These are phyloP conservation scores for Trichoderma asperellum DNA, from an alignment of 2,329 filamentous ascomycete genomes.

Conservation along the genomic window DNA sequence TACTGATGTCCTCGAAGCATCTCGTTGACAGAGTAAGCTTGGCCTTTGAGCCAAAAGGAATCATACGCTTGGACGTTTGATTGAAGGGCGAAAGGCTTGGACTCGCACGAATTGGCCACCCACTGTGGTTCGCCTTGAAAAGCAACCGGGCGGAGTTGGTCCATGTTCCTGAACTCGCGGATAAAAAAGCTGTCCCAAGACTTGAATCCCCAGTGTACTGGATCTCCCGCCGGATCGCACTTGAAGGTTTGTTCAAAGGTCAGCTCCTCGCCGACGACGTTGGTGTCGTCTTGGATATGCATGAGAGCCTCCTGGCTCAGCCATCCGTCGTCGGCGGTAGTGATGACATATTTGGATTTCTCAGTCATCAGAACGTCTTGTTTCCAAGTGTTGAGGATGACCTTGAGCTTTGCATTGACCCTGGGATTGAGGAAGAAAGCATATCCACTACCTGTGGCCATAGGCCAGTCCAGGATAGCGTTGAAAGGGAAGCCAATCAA, in stretches of 20 bases:
- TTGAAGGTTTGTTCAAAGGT: slow-evolving; percentile 32
- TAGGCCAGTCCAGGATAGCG: slow-evolving; percentile 62
- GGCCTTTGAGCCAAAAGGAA: slow-evolving; percentile 67
- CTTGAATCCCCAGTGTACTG: slow-evolving; percentile 50
- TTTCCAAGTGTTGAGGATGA: slow-evolving; percentile 53
- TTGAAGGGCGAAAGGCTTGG: slow-evolving; percentile 54
- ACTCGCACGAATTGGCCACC: slow-evolving; percentile 65
- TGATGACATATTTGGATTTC: slow-evolving; percentile 27
- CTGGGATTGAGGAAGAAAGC: slow-evolving; percentile 57
- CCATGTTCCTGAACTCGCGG: slow-evolving; percentile 48
- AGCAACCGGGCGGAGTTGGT: slow-evolving; percentile 56
- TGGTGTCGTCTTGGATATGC: slow-evolving; percentile 32
- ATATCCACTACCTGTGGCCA: slow-evolving; percentile 58
- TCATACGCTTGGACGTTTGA: slow-evolving; percentile 55
- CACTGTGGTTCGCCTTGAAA: slow-evolving; percentile 43
- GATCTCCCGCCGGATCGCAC: slow-evolving; percentile 31
- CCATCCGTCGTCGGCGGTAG: slow-evolving; percentile 30
- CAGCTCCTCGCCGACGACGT: slow-evolving; percentile 23
- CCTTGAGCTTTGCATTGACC: slow-evolving; percentile 57
- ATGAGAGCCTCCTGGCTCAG: slow-evolving; percentile 30
- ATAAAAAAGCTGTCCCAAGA: slow-evolving; percentile 71
- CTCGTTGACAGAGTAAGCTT: slow-evolving; percentile 63
- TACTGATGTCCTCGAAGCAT: slow-evolving; percentile 59
- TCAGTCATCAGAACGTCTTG: slow-evolving; percentile 36
- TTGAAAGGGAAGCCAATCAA: slow-evolving; percentile 61